These are phyloP conservation scores for Schizosaccharomyces lindneri DNA, from an alignment of 805 yeast species.

Conservation along the genomic window DNA sequence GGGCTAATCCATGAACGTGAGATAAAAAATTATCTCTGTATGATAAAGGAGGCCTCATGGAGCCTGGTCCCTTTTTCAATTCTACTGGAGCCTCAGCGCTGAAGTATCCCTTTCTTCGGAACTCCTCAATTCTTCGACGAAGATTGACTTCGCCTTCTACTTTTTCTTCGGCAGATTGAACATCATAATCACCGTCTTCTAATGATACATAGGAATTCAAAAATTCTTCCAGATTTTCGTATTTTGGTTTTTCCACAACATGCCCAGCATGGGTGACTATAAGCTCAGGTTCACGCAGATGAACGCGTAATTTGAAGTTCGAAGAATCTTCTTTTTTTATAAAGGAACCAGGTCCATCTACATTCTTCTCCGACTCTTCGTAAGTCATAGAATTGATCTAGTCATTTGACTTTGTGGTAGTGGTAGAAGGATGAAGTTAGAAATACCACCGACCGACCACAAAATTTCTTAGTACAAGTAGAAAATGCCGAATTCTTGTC, in stretches of 20 bases:
- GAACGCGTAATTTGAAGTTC: not conserved
- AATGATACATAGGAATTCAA: slow-evolving; percentile 32
- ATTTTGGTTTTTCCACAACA: slow-evolving; percentile 22
- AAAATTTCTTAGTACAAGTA: not conserved
- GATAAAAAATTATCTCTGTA: slow-evolving; percentile 49
- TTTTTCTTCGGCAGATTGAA: slow-evolving; percentile 35
- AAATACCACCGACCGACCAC: not conserved
- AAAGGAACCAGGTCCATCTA: not conserved
- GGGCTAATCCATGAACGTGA: slow-evolving; percentile 52
- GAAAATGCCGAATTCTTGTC: not conserved
- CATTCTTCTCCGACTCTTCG: not conserved
- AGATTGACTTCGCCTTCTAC: slow-evolving; percentile 27
- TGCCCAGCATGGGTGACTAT: slow-evolving; percentile 38
- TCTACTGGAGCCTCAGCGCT: slow-evolving; percentile 16
- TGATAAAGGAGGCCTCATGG: slow-evolving; percentile 15
- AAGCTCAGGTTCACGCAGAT: slow-evolving; percentile 17
- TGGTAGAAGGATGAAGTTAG: not conserved
- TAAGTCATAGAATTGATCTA: not conserved
- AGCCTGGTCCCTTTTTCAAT: slow-evolving; percentile 22
- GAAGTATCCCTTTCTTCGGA: slow-evolving; percentile 16
- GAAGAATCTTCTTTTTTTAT: not conserved
- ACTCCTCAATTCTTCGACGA: slow-evolving; percentile 22
- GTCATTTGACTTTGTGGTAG: not conserved
- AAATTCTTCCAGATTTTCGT: slow-evolving; percentile 18
- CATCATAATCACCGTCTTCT: slow-evolving; percentile 31